These are phyloP conservation scores for Arthrinium puccinioides DNA, from an alignment of 2,329 filamentous ascomycete genomes.

Conservation along the genomic window DNA sequence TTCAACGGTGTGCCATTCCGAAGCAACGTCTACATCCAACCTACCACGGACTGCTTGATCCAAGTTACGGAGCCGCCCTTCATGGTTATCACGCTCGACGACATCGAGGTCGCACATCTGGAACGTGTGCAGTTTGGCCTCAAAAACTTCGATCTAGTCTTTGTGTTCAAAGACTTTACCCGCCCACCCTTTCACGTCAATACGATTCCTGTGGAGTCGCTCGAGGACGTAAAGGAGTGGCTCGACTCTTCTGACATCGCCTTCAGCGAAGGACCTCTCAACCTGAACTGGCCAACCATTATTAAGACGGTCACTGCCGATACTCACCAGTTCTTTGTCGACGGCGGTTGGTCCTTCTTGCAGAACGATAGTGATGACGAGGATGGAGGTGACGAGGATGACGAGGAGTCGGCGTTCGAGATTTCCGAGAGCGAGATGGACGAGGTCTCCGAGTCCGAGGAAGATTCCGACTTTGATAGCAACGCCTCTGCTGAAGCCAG, in stretches of 20 bases:
- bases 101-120: constrained; percentile 92
- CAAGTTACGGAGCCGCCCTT: constrained; percentile 97
- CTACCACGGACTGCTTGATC: constrained; percentile 92
- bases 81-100: constrained; percentile 88
- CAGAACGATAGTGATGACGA: constrained; percentile 83
- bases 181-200: constrained; percentile 91
- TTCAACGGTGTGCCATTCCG: constrained; percentile 96
- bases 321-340: constrained; percentile 88
- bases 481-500: constrained; percentile 77
- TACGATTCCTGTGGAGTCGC: constrained; percentile 90
- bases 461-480: constrained; percentile 89
- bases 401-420: constrained; percentile 90
- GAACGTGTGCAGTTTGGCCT: constrained; percentile 95
- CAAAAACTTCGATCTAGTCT: constrained; percentile 98
- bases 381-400: constrained; percentile 68
- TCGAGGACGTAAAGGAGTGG: constrained; percentile 97
- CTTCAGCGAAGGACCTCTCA: constrained; percentile 88
- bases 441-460: constrained; percentile 70
- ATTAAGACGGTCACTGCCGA: constrained; percentile 98
- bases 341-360: constrained; percentile 93
- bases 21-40: constrained; percentile 91
- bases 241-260: constrained; percentile 93
- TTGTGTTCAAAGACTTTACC: constrained; percentile 96
- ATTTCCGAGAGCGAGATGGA: constrained; percentile 82
- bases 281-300: constrained; percentile 97